Evolutionary conservation across 495 filamentous ascomycete genomes (phyloP).

Genomic region (Aspergillus bridgeri): DNA sequence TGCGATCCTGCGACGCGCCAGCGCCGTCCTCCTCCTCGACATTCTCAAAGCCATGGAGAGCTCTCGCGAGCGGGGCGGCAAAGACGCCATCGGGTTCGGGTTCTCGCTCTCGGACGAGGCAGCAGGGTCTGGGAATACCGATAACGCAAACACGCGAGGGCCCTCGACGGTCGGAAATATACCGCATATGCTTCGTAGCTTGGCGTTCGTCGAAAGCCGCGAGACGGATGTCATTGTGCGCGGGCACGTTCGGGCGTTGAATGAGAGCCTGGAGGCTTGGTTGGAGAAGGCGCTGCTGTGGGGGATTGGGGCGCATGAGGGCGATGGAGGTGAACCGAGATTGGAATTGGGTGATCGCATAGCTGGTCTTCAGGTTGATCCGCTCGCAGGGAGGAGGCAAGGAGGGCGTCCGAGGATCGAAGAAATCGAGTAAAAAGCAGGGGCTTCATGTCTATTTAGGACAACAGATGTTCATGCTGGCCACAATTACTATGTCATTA

Average conservation of each 20-base stretch:
- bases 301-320: slow-evolving; percentile 29
- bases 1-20: slow-evolving; percentile 71
- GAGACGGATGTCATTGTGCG: slow-evolving; percentile 73
- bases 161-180: slow-evolving; percentile 47
- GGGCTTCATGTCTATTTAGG: not conserved
- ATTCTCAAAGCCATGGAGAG: slow-evolving; percentile 63
- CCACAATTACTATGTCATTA: too few species aligned
- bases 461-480: not conserved
- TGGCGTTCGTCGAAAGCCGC: slow-evolving; percentile 62
- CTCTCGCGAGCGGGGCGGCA: slow-evolving; percentile 43
- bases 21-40: slow-evolving; percentile 63
- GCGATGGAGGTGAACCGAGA: slow-evolving; percentile 20
- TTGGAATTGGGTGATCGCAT: slow-evolving; percentile 37
- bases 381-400: slow-evolving; percentile 30
- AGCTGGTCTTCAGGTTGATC: slow-evolving; percentile 37
- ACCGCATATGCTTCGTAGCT: slow-evolving; percentile 57
- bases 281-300: slow-evolving; percentile 53
- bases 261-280: slow-evolving; percentile 72
- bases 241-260: slow-evolving; percentile 65
- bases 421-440: slow-evolving; percentile 45
- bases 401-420: slow-evolving; percentile 42
- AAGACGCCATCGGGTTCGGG: slow-evolving; percentile 54
- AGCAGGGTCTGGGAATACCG: not conserved
- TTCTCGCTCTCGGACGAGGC: slow-evolving; percentile 47
- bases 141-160: slow-evolving; percentile 3